Conservation (phyloP, 2,329 filamentous ascomycete genomes). For the Fusarium continuum region DNA sequence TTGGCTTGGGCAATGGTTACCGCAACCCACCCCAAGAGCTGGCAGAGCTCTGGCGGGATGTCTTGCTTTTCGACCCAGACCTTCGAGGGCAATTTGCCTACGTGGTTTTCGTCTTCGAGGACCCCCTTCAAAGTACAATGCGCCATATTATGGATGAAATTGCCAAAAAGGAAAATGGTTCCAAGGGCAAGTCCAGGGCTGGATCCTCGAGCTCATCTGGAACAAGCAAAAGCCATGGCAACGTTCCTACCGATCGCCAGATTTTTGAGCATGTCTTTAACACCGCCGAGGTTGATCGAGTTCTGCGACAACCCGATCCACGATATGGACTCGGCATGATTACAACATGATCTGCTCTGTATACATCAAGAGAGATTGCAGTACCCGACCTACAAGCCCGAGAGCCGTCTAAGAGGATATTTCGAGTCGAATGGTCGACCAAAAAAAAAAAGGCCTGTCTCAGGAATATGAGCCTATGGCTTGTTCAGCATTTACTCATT, state of each 20-base stretch:
- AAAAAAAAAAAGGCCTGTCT: slow-evolving; percentile 7
- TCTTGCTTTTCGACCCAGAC: slow-evolving; percentile 69
- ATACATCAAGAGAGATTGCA: slow-evolving; percentile 16
- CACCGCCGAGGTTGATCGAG: slow-evolving; percentile 58
- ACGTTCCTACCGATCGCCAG: slow-evolving; percentile 56
- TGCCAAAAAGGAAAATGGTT: slow-evolving; percentile 58
- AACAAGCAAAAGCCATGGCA: slow-evolving; percentile 43
- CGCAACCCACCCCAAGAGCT: slow-evolving; percentile 72
- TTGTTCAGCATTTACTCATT: slow-evolving; percentile 16
- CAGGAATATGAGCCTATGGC: slow-evolving; percentile 15
- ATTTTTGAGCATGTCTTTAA: slow-evolving; percentile 66
- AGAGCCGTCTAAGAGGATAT: slow-evolving; percentile 5
- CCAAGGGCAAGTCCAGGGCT: slow-evolving; percentile 49
- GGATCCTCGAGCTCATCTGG: slow-evolving; percentile 43
- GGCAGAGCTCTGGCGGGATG: slow-evolving; percentile 72
- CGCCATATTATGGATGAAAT: slow-evolving; percentile 64
- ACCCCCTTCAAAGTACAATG: slow-evolving; percentile 62
- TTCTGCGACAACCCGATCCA: slow-evolving; percentile 62
- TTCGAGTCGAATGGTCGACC: slow-evolving; percentile 13
- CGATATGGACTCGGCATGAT: slow-evolving; percentile 64
- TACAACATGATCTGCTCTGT: slow-evolving; percentile 48
- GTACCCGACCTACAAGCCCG: neutral
- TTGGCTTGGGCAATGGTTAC: slow-evolving; percentile 70
- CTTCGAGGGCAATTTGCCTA: slow-evolving; percentile 69
- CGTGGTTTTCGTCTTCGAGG: slow-evolving; percentile 72